Conservation (phyloP, 345 rosid genomes). For the Gossypium raimondii region DNA sequence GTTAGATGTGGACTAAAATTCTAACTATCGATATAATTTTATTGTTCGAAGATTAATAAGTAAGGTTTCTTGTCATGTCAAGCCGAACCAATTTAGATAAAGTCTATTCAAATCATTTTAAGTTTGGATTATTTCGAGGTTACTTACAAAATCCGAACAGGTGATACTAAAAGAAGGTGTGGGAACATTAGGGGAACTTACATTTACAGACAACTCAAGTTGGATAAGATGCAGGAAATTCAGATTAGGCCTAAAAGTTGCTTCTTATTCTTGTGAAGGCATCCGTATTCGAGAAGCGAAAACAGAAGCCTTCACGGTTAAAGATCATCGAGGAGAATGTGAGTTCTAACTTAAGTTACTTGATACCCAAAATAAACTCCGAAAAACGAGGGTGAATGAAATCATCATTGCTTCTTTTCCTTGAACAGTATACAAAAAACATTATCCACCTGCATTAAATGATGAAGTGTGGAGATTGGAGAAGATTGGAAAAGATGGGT, state of each 20-base stretch:
- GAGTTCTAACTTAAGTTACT: conserved; percentile 20
- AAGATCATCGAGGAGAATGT: conserved; percentile 98
- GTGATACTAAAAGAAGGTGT: conserved; percentile 69
- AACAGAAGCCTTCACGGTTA: conserved; percentile 93
- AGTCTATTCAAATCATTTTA: too few species aligned
- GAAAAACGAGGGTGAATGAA: not conserved
- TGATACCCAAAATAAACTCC: not conserved
- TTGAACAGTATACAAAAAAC: conserved; percentile 83
- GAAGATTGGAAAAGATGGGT: conserved; percentile 96
- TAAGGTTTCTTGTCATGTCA: too few species aligned
- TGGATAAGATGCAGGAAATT: conserved; percentile 98
- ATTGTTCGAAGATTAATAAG: too few species aligned
- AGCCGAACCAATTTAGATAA: too few species aligned
- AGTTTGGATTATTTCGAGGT: too few species aligned
- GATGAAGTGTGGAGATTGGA: conserved; percentile 99
- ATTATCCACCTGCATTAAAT: conserved; percentile 81
- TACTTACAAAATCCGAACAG: not conserved
- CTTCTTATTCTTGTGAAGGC: conserved; percentile 64
- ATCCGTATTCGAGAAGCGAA: conserved; percentile 87
- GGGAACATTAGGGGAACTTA: conserved; percentile 91
- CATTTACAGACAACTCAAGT: conserved; percentile 92
- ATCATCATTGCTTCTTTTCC: not conserved
- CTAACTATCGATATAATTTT: too few species aligned
- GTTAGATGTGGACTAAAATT: not conserved
- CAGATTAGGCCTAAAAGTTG: conserved; percentile 80